Conservation (phyloP, 495 filamentous ascomycete genomes). For the Neurospora sp. region DNA sequence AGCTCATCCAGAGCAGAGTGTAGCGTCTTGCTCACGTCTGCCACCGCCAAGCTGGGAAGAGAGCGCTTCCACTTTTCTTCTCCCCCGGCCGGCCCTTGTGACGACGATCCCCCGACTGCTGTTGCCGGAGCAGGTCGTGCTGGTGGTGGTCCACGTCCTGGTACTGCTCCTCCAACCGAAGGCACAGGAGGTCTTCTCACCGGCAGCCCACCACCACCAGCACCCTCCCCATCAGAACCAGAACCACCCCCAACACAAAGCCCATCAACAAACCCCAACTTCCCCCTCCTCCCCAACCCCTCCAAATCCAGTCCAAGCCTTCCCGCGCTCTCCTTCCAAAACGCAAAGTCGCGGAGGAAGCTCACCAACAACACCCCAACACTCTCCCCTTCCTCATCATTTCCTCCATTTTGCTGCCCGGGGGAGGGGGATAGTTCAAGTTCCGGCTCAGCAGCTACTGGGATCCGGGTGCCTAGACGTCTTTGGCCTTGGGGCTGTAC, state of each 20-base stretch:
- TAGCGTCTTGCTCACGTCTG: constrained; percentile 18
- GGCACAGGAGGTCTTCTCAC: background rate
- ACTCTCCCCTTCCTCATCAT: constrained; percentile 5
- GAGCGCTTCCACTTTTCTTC: constrained; percentile 1
- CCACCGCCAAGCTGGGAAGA: constrained; percentile 2
- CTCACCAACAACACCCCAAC: constrained; percentile 63
- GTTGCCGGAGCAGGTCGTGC: background rate
- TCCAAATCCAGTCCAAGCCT: constrained; percentile 64
- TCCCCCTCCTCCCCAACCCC: constrained; percentile 41
- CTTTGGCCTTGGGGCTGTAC: background rate
- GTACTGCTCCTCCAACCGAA: background rate
- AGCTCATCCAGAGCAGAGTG: constrained; percentile 22
- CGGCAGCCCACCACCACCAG: background rate
- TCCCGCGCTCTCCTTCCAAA: constrained; percentile 59
- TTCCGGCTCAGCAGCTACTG: background rate
- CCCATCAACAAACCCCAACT: constrained; percentile 66
- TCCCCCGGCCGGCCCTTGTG: background rate
- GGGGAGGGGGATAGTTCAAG: too few species aligned
- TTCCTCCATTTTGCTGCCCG: background rate
- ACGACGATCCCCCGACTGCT: background rate
- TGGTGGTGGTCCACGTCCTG: background rate
- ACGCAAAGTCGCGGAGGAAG: constrained; percentile 64
- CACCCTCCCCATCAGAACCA: background rate
- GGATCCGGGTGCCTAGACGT: background rate
- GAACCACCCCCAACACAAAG: constrained; percentile 23